Evolutionary conservation across 345 rosid genomes (phyloP).

Genomic region (Gynandropsis gynandra): DNA sequence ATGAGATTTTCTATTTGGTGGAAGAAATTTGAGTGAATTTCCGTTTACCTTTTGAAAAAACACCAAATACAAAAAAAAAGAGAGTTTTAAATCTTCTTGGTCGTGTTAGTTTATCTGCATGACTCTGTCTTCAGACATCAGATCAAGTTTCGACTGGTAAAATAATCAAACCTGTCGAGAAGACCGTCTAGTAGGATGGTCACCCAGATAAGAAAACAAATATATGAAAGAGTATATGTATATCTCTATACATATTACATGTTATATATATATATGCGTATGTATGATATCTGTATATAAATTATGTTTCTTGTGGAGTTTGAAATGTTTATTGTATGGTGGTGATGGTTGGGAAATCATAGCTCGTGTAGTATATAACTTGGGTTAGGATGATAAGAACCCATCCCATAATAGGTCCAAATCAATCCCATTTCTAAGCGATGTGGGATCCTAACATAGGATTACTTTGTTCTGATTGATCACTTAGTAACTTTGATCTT

Average conservation of each 20-base stretch:
- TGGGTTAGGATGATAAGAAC: too few species aligned
- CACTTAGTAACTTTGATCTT: not conserved
- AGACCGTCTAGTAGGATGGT: too few species aligned
- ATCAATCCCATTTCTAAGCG: too few species aligned
- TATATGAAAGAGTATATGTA: constrained; percentile 1
- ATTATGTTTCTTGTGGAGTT: constrained; percentile 1
- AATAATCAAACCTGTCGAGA: too few species aligned
- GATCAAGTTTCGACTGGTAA: constrained; percentile 32
- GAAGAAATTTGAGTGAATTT: too few species aligned
- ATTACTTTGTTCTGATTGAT: not conserved
- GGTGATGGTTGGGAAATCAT: not conserved
- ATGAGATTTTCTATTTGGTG: too few species aligned
- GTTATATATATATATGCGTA: too few species aligned
- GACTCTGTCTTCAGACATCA: constrained; percentile 29
- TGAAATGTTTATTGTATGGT: not conserved
- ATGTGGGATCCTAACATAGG: too few species aligned
- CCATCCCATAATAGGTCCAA: too few species aligned
- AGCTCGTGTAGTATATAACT: not conserved
- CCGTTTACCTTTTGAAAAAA: constrained; percentile 1
- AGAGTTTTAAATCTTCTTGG: constrained; percentile 9
- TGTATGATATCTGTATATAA: constrained; percentile 12
- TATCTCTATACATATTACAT: not conserved
- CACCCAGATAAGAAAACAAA: not conserved
- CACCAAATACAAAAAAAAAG: not conserved
- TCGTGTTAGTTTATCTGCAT: constrained; percentile 27